Evolutionary conservation across 1,284 basidiomycete genomes (phyloP).

Genomic region (Amylostereum chailletii): DNA sequence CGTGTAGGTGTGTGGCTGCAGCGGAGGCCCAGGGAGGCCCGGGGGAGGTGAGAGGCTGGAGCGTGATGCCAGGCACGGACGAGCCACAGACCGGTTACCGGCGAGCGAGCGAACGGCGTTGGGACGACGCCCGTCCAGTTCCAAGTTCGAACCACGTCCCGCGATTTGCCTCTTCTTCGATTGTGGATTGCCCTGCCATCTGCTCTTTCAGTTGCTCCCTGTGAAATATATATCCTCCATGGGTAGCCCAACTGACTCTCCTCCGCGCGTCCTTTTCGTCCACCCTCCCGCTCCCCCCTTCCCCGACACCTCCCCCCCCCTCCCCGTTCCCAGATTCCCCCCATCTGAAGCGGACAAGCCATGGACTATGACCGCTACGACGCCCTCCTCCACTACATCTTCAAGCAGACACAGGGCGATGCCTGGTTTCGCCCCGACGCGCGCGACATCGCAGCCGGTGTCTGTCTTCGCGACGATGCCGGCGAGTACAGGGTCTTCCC

Average conservation of each 20-base stretch:
- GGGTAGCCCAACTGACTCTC: background rate
- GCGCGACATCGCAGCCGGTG: conserved; percentile 45
- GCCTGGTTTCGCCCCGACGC: conserved; percentile 50
- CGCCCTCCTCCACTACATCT: conserved; percentile 45
- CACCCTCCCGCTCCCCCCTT: conserved; percentile 4
- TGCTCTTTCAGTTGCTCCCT: background rate
- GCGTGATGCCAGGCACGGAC: no score
- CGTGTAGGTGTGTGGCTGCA: no score
- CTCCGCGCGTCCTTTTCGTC: conserved; percentile 3
- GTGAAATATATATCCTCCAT: background rate
- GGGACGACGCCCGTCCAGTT: no score
- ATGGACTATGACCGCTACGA: conserved; percentile 44
- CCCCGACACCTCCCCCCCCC: background rate
- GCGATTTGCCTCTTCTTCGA: no score
- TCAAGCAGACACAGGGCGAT: conserved; percentile 49
- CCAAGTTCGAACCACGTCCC: no score
- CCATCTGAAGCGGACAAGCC: conserved; percentile 5
- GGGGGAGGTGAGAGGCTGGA: no score
- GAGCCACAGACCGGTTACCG: no score
- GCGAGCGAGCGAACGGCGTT: no score
- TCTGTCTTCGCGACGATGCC: conserved; percentile 49
- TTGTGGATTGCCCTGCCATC: background rate
- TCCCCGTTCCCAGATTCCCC: conserved; percentile 1
- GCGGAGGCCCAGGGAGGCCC: no score
- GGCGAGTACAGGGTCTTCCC: conserved; percentile 65